These are phyloP conservation scores for Arthrobotrys musiformis DNA, from an alignment of 2,329 filamentous ascomycete genomes.

Conservation along the genomic window DNA sequence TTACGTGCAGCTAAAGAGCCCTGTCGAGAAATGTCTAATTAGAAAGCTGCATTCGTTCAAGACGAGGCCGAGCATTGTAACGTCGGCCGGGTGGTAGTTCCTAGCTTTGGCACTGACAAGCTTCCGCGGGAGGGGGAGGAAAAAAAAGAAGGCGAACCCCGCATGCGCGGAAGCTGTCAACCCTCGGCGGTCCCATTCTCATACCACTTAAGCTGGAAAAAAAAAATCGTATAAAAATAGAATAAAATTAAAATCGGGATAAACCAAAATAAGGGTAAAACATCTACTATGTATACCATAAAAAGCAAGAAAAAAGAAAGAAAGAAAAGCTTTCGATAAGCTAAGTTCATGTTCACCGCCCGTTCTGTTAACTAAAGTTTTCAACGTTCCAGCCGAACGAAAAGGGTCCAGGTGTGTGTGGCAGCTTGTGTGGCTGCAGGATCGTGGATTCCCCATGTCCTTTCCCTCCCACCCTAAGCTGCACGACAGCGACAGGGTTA, in stretches of 20 bases:
- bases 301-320: not conserved
- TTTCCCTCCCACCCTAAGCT: not conserved
- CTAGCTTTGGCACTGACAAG: not conserved
- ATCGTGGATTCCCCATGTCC: slow-evolving; percentile 15
- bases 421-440: slow-evolving; percentile 1
- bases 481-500: slow-evolving; percentile 21
- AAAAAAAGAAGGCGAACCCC: not conserved
- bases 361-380: not conserved
- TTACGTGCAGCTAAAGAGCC: not conserved
- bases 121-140: not conserved
- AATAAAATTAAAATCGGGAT: not conserved
- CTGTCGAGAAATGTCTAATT: not conserved
- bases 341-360: not conserved
- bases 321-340: not conserved
- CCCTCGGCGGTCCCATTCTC: not conserved
- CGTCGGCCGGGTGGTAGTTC: not conserved
- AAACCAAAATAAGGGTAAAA: not conserved
- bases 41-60: not conserved
- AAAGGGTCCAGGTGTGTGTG: not conserved
- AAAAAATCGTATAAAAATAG: not conserved
- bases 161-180: not conserved
- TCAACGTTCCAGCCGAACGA: not conserved
- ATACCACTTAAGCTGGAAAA: not conserved
- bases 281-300: no score
- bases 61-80: not conserved